These are phyloP conservation scores for Saksenaea oblongispora DNA, from an alignment of 371 early-diverging fungal genomes.

Conservation along the genomic window DNA sequence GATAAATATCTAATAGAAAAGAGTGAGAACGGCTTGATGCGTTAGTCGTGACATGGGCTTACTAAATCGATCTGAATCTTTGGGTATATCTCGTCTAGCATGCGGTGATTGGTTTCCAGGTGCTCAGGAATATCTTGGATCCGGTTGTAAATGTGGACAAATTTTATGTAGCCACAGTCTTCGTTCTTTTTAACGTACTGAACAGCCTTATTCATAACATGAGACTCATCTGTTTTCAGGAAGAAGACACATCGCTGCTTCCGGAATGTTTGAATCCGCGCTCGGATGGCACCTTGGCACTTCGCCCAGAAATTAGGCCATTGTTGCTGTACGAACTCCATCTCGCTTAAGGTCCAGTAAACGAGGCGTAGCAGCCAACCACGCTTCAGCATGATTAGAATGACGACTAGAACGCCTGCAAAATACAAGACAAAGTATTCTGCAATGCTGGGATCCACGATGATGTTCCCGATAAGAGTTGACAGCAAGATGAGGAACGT, in stretches of 20 bases:
- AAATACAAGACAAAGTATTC: slow-evolving; percentile 54
- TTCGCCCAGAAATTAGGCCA: slow-evolving; percentile 20
- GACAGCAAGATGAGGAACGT: slow-evolving; percentile 27
- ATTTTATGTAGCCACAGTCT: slow-evolving; percentile 45
- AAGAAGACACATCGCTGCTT: slow-evolving; percentile 56
- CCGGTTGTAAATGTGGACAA: slow-evolving; percentile 46
- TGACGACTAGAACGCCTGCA: slow-evolving; percentile 34
- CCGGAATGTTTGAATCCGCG: slow-evolving; percentile 32
- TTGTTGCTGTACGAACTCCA: slow-evolving; percentile 16
- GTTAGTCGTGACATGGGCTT: not conserved
- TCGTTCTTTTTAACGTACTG: slow-evolving; percentile 54
- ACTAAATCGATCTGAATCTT: slow-evolving; percentile 55
- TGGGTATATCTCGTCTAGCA: slow-evolving; percentile 51
- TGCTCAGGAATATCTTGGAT: slow-evolving; percentile 39
- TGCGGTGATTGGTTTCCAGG: slow-evolving; percentile 44
- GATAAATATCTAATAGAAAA: slow-evolving; percentile 30
- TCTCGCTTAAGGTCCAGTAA: slow-evolving; percentile 34
- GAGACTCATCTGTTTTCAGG: slow-evolving; percentile 56
- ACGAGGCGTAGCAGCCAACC: slow-evolving; percentile 45
- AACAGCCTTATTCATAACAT: slow-evolving; percentile 60
- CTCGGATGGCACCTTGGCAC: slow-evolving; percentile 23
- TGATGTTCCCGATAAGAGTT: slow-evolving; percentile 53
- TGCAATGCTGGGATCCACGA: slow-evolving; percentile 49
- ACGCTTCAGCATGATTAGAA: slow-evolving; percentile 42
- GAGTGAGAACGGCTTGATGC: not conserved